Evolutionary conservation across 352 stramenopile species (phyloP).

Genomic region (Phytophthora sansomeana): DNA sequence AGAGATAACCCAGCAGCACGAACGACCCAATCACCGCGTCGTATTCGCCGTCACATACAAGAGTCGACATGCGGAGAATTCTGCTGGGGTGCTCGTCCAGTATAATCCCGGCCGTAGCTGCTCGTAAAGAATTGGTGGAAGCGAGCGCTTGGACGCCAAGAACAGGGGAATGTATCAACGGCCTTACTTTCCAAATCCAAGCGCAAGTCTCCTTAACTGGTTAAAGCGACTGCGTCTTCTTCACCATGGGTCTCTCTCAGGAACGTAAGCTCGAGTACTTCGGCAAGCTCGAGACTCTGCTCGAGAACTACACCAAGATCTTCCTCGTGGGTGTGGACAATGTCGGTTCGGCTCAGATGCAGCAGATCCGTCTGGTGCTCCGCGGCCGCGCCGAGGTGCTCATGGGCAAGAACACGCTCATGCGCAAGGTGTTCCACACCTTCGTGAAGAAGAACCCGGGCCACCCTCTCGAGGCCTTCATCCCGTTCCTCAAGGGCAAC

Average conservation of each 20-base stretch:
- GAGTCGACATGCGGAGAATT: constrained; percentile 6
- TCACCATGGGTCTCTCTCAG: constrained; percentile 94
- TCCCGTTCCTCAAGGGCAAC: constrained; percentile 95
- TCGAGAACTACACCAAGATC: constrained; percentile 98
- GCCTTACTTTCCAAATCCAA: constrained; percentile 62
- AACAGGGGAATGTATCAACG: too few species aligned
- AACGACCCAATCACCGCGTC: constrained; percentile 22
- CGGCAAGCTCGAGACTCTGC: constrained; percentile 94
- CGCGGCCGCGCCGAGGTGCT: constrained; percentile 96
- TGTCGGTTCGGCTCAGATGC: constrained; percentile 99
- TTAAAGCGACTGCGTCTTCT: constrained; percentile 89
- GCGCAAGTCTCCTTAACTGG: constrained; percentile 87
- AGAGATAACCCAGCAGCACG: neutral
- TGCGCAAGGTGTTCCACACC: constrained; percentile 98
- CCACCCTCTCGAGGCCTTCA: constrained; percentile 92
- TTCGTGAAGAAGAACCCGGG: constrained; percentile 98
- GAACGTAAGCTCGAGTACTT: constrained; percentile 99
- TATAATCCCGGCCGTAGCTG: constrained; percentile 18
- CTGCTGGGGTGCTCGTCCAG: constrained; percentile 4
- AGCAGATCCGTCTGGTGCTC: constrained; percentile 97
- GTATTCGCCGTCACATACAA: constrained; percentile 17
- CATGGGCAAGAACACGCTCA: constrained; percentile 99
- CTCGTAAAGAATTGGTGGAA: constrained; percentile 48
- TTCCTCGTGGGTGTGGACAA: constrained; percentile 99
- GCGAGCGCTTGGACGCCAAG: constrained; percentile 20